Conservation (phyloP, 2,329 filamentous ascomycete species). For the Penicillium sp. region DNA sequence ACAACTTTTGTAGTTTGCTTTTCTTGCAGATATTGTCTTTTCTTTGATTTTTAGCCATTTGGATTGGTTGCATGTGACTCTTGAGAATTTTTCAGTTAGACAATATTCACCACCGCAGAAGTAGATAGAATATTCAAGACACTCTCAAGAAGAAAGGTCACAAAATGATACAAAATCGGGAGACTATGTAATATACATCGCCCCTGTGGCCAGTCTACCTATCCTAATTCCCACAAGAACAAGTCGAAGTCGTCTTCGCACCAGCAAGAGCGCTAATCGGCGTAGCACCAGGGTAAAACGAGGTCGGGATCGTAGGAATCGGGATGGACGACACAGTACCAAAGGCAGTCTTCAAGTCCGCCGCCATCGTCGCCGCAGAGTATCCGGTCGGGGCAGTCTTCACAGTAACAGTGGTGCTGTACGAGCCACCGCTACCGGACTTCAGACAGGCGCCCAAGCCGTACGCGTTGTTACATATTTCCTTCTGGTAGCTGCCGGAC, state of each 20-base stretch:
- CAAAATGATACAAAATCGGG: neutral
- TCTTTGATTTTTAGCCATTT: neutral
- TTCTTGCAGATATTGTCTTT: neutral
- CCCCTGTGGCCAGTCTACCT: neutral
- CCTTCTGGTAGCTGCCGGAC: constrained; percentile 35
- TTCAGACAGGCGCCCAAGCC: constrained; percentile 57
- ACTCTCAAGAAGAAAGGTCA: neutral
- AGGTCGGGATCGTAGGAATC: constrained; percentile 37
- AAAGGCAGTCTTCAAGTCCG: constrained; percentile 34
- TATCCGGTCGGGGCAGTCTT: constrained; percentile 37
- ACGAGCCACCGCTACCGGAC: constrained; percentile 29
- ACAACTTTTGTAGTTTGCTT: neutral
- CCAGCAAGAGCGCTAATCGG: constrained; percentile 36
- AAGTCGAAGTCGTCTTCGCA: constrained; percentile 22
- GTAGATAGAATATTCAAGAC: too few relatives aligned
- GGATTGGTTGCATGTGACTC: neutral
- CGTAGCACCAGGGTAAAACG: constrained; percentile 41
- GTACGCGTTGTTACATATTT: constrained; percentile 58
- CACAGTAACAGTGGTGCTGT: constrained; percentile 30
- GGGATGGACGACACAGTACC: constrained; percentile 35
- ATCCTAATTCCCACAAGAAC: constrained; percentile 10
- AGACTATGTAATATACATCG: neutral
- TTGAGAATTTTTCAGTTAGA: neutral
- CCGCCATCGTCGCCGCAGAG: constrained; percentile 37
- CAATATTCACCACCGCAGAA: neutral